A percentile compares a stretch with the other conserved stretches of the same genome.
Conservation (phyloP, 768 basidiomycete species). For the Agaricus subrufescens region DNA sequence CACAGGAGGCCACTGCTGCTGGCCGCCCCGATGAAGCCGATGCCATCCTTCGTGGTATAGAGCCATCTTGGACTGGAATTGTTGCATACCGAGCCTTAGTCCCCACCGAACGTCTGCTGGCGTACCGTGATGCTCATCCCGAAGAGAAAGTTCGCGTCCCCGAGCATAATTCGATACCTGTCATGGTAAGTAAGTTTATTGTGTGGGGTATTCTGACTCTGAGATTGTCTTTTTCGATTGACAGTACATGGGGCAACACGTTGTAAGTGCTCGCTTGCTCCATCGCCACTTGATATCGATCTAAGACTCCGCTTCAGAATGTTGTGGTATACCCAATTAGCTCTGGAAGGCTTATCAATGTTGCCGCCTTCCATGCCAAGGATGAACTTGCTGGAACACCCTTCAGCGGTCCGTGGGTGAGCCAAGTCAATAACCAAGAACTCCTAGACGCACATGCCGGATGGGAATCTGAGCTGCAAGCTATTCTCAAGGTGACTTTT, state of each 20-base stretch:
- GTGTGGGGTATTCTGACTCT: not conserved
- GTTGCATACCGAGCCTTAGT: constrained; percentile 30
- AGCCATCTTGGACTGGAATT: constrained; percentile 37
- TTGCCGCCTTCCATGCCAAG: constrained; percentile 22
- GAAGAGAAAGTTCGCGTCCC: constrained; percentile 20
- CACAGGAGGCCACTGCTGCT: constrained; percentile 6
- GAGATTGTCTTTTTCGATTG: not conserved
- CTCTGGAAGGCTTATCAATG: constrained; percentile 26
- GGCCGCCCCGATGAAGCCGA: constrained; percentile 13
- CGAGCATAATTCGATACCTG: constrained; percentile 17
- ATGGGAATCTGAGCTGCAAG: constrained; percentile 43
- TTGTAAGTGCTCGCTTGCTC: constrained; percentile 14
- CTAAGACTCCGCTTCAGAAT: constrained; percentile 16
- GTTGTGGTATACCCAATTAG: constrained; percentile 30
- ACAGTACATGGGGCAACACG: constrained; percentile 28
- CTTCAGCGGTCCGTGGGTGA: constrained; percentile 30
- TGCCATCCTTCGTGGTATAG: constrained; percentile 12
- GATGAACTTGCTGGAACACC: constrained; percentile 24
- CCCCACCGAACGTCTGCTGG: constrained; percentile 19
- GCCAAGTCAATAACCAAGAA: constrained; percentile 31
- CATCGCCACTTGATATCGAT: not conserved
- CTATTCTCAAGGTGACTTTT: constrained; percentile 35
- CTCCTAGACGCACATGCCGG: constrained; percentile 29
- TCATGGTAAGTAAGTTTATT: constrained; percentile 18
- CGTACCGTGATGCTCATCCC: constrained; percentile 20